A percentile compares a stretch with the other conserved stretches of the same genome.
Evolutionary conservation across 225 moss, liverwort and hornwort species (phyloP).

Genomic region (Sphagnum tenellum): DNA sequence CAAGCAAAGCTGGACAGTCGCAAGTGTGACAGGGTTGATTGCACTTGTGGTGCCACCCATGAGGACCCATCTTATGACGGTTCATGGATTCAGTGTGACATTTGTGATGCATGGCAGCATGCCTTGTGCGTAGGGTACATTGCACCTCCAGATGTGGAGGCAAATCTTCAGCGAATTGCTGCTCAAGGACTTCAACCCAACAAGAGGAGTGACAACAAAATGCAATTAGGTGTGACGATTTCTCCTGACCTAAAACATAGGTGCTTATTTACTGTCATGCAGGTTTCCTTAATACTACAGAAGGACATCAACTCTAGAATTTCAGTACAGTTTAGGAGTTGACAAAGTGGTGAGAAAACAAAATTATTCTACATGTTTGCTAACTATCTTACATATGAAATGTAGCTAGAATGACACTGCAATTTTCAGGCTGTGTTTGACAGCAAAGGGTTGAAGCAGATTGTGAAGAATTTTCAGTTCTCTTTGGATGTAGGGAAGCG

Average conservation of each 20-base stretch:
- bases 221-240: too few species aligned
- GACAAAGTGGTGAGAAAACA: too few species aligned
- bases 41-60: conserved; percentile 74
- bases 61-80: conserved; percentile 48
- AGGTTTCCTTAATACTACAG: too few species aligned
- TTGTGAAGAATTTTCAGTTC: too few species aligned
- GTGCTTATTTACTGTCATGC: neutral
- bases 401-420: too few species aligned
- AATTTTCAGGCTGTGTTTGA: too few species aligned
- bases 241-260: too few species aligned
- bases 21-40: conserved; percentile 69
- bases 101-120: conserved; percentile 99
- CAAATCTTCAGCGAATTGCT: conserved; percentile 44
- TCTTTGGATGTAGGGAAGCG: conserved; percentile 26
- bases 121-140: conserved; percentile 68
- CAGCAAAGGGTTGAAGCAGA: too few species aligned
- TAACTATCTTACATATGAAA: too few species aligned
- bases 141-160: conserved; percentile 29
- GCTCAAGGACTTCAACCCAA: conserved; percentile 49
- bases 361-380: too few species aligned
- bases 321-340: too few species aligned
- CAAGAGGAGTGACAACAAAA: conserved; percentile 1
- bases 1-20: conserved; percentile 29
- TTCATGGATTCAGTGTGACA: conserved; percentile 84
- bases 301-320: too few species aligned